Evolutionary conservation across 345 rosid genomes (phyloP), one percentile per base, ranked within the genome.

Genomic region (Pseudoturritis turrita): DNA sequence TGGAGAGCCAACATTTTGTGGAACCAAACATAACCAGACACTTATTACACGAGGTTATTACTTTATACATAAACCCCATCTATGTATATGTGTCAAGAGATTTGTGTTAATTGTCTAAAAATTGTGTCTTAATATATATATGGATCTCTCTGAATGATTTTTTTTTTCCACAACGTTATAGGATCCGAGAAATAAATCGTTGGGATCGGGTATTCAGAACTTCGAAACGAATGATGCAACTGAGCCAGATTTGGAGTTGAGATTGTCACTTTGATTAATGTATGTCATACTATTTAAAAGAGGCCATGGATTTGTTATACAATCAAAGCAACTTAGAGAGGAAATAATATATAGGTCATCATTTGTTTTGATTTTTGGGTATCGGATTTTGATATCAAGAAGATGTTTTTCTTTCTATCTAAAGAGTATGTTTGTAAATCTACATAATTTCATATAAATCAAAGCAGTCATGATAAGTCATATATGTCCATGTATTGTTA

Each of bases 231-330:
- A 84, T 66, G 95, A 91, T 59, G 71, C 75, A 61, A 89, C 83
- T 80, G 99, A 88, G 72, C 81, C 76, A 39, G 98, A 95, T 74
- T 86, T 95, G 89, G 99, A 95, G 81, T 88, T 95, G 41, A 88
- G 88, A 83, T 71, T 95, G 58, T 95, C 85, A 10, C 84, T 88
- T 71, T 87, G 66, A 79, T 36, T 44, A 14, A 35, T 52, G 56
- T 25, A 62, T 75, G 43, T 60, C 11, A 23, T 51, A 18, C 62
- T 60, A 75, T 60, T 61, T 17, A 44, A 58, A 59, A 5, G 54
- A 40, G 14, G 49, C 5, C 56, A 47, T 40, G 46, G 62, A 40
- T 59, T 61, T 49, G 18, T 40, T 58, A 67, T 66, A 49, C 54
- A 47, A 43, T 60, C 25, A 23, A 68, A 73, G 53, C 9, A 65